Evolutionary conservation across 1,284 basidiomycete species (phyloP), one percentile per base, ranked within the genome.

Genomic region (Pyrrhoderma noxium): DNA sequence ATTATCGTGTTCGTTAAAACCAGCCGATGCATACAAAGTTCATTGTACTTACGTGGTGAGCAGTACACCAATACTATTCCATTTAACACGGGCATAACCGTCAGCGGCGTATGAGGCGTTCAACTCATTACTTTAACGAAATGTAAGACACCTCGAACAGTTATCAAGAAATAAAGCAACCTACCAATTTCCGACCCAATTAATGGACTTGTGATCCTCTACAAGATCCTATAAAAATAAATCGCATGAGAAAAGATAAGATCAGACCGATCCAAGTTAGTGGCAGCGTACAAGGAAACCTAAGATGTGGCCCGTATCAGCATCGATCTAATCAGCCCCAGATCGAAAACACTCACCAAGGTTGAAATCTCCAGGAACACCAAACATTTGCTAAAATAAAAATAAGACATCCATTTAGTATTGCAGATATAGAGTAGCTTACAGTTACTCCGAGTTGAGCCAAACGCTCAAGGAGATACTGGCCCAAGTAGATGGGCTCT

Each of bases 361-460:
- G 66, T 95, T 96, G 67, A 93, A 97, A 68, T 95, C 93, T 38
- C 93, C 93, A 3, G 93, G 92, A 0, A 94, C 80, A 34, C 93
- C 93, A 57, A 94, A 94, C 70, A 94, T 77, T 45, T 74, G 73
- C 78, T 85, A 55, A 45, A 35, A 55, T 56, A 16, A 61, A 49
- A 55, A 64, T 3, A 57, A 37, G 7, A n/a, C 27, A 47, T 45
- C 31, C 7, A 35, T n/a, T n/a, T n/a, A 8, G 23, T 35, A 3
- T 14, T 42, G 9, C 46, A 22, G 35, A 27, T 27, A 4, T 37
- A 23, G 44, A 27, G 13, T 42, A 9, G 64, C 78, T 48, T 67
- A 82, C 83, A 56, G 72, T 77, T 51, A 85, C 80, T 31, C 74
- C 75, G 45, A 88, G 73, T 60, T 89, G 85, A 11, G 73, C 76